Evolutionary conservation across 1,284 basidiomycete genomes (phyloP).

Genomic region (Tilletia caries): DNA sequence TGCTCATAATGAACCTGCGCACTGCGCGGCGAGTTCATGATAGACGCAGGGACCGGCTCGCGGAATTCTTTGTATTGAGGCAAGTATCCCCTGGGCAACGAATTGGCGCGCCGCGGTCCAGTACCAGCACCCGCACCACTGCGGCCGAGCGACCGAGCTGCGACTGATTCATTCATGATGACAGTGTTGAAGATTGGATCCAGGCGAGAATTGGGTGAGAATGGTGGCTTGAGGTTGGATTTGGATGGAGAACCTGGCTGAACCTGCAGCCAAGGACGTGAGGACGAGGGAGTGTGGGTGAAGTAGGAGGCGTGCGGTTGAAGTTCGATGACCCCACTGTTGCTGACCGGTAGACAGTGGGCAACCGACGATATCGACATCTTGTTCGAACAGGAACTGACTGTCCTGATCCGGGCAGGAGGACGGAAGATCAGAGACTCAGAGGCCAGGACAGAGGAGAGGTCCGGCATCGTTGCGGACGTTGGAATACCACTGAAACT

Average conservation of each 20-base stretch:
- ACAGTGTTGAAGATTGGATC: constrained; percentile 7
- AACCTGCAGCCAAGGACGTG: no score
- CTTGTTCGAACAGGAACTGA: constrained; percentile 7
- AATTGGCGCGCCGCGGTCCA: constrained; percentile 3
- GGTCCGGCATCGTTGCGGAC: constrained; percentile 9
- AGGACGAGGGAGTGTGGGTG: background rate
- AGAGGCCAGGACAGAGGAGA: background rate
- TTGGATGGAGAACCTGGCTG: no score
- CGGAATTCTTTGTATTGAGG: constrained; percentile 13
- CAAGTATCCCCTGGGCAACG: background rate
- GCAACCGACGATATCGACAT: background rate
- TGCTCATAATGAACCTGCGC: no score
- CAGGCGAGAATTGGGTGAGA: background rate
- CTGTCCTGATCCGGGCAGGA: background rate
- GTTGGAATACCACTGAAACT: background rate
- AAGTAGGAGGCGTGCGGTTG: background rate
- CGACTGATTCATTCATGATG: background rate
- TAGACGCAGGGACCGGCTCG: background rate
- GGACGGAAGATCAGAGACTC: background rate
- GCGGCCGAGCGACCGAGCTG: background rate
- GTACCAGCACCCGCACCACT: background rate
- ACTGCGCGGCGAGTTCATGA: background rate
- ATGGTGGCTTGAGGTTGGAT: no score
- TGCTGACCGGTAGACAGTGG: background rate
- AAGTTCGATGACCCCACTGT: background rate